phyloP scores from a whole-genome alignment of 768 basidiomycete species.

The Leccinum rimulosum region DNA sequence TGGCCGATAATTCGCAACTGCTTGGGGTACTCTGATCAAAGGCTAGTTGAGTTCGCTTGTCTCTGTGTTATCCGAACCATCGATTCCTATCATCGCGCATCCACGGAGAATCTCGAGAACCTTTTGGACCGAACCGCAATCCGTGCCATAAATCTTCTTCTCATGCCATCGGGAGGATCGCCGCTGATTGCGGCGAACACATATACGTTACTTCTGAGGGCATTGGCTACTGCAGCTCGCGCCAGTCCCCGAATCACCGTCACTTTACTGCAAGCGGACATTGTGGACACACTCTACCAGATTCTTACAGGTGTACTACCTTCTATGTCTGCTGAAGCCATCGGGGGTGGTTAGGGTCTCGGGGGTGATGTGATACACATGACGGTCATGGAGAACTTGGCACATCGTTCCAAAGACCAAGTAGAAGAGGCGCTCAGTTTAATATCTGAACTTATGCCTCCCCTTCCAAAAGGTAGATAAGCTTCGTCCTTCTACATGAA shows the following conservation, averaged over 20 bases:
- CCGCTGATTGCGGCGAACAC: slow-evolving; percentile 84
- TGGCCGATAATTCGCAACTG: slow-evolving; percentile 94
- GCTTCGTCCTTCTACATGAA: background rate
- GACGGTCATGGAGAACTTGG: slow-evolving; percentile 97
- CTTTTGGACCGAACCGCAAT: slow-evolving; percentile 80
- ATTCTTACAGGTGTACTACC: slow-evolving; percentile 94
- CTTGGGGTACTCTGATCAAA: slow-evolving; percentile 87
- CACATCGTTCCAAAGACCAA: slow-evolving; percentile 95
- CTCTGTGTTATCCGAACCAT: slow-evolving; percentile 92
- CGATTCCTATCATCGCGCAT: slow-evolving; percentile 86
- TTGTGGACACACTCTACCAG: slow-evolving; percentile 90
- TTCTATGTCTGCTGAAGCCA: slow-evolving; percentile 50
- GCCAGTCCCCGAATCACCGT: slow-evolving; percentile 87
- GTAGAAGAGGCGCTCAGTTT: slow-evolving; percentile 91
- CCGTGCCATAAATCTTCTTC: slow-evolving; percentile 77
- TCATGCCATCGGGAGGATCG: slow-evolving; percentile 83
- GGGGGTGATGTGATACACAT: slow-evolving; percentile 92
- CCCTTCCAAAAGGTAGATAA: slow-evolving; percentile 78
- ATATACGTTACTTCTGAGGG: slow-evolving; percentile 83
- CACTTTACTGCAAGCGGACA: slow-evolving; percentile 84
- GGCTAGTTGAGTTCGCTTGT: slow-evolving; percentile 96
- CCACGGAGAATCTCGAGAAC: slow-evolving; percentile 81
- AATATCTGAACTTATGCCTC: slow-evolving; percentile 89
- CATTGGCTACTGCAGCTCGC: slow-evolving; percentile 83
- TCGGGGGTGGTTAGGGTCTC: slow-evolving; percentile 68